phyloP scores from a whole-genome alignment of 2,329 filamentous ascomycete species.

The Fusarium continuum region DNA sequence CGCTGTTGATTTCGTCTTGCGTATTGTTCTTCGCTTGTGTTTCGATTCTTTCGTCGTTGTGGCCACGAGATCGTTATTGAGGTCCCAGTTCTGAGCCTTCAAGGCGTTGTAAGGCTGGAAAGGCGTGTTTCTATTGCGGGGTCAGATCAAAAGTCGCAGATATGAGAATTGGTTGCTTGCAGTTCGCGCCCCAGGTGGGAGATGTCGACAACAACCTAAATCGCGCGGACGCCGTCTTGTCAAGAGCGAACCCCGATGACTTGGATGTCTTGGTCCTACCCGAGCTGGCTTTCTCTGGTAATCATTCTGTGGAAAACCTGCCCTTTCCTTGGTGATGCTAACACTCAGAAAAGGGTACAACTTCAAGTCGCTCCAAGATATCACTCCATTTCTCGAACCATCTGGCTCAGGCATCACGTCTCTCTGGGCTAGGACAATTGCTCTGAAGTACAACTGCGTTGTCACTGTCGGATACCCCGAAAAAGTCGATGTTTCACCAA shows the following conservation, averaged over 20 bases:
- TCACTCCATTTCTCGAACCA: conserved; percentile 74
- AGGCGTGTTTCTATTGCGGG: conserved; percentile 11
- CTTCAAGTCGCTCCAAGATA: conserved; percentile 74
- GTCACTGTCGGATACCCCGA: conserved; percentile 82
- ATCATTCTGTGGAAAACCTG: conserved; percentile 29
- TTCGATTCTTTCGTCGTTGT: not conserved
- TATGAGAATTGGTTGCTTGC: conserved; percentile 76
- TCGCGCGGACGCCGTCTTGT: conserved; percentile 59
- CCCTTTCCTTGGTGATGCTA: not conserved
- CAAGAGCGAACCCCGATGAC: conserved; percentile 58
- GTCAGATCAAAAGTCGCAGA: conserved; percentile 24
- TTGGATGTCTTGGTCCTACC: conserved; percentile 78
- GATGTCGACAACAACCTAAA: conserved; percentile 71
- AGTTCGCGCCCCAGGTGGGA: conserved; percentile 77
- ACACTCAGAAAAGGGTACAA: conserved; percentile 72
- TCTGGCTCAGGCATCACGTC: conserved; percentile 72
- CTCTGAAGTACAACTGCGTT: conserved; percentile 71
- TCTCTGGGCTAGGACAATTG: conserved; percentile 74
- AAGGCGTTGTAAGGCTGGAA: not conserved
- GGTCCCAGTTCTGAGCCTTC: not conserved
- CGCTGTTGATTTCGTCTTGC: not conserved
- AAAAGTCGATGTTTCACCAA: conserved; percentile 60
- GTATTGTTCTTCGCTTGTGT: not conserved
- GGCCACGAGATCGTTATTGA: not conserved
- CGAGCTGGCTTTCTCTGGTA: conserved; percentile 79